Evolutionary conservation across 2,329 filamentous ascomycete genomes (phyloP).

Genomic region (Sarocladium strictum): DNA sequence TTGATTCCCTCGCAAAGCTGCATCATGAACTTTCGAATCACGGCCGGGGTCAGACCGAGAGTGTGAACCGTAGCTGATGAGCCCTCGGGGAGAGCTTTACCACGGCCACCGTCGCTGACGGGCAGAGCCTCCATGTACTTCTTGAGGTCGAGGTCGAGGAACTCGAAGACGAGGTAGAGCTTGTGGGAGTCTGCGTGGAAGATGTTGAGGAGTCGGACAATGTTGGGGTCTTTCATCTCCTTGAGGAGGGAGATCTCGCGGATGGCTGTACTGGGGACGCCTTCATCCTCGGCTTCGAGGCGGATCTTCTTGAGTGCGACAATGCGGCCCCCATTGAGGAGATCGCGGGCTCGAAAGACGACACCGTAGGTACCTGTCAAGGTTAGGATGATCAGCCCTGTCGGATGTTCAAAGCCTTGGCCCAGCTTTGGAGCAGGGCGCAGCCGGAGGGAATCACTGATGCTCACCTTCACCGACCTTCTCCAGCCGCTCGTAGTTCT

Average conservation of each 20-base stretch:
- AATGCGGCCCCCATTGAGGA: conserved; percentile 74
- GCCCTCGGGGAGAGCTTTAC: conserved; percentile 78
- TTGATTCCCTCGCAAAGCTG: conserved; percentile 78
- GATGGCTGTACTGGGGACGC: conserved; percentile 86
- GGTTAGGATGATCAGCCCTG: background rate
- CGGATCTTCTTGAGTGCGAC: conserved; percentile 94
- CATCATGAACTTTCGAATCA: conserved; percentile 91
- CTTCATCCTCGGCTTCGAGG: conserved; percentile 90
- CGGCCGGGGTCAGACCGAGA: conserved; percentile 68
- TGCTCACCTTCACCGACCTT: conserved; percentile 87
- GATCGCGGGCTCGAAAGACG: conserved; percentile 89
- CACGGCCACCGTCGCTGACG: conserved; percentile 75
- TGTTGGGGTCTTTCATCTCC: conserved; percentile 89
- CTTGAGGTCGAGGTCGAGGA: conserved; percentile 85
- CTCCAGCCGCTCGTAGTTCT: conserved; percentile 95
- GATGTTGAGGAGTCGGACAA: conserved; percentile 83
- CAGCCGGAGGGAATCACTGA: too few relatives aligned
- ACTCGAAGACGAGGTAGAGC: conserved; percentile 89
- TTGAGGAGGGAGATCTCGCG: conserved; percentile 92
- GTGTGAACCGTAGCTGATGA: conserved; percentile 56
- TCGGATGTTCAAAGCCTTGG: too few relatives aligned
- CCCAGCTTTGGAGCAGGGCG: too few relatives aligned
- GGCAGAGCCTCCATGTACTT: conserved; percentile 94
- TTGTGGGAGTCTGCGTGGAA: conserved; percentile 94
- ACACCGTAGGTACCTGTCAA: conserved; percentile 81